A percentile compares a stretch with the other conserved stretches of the same genome.
phyloP scores from a whole-genome alignment of 345 rosid species.

The Eucalyptus sp. region DNA sequence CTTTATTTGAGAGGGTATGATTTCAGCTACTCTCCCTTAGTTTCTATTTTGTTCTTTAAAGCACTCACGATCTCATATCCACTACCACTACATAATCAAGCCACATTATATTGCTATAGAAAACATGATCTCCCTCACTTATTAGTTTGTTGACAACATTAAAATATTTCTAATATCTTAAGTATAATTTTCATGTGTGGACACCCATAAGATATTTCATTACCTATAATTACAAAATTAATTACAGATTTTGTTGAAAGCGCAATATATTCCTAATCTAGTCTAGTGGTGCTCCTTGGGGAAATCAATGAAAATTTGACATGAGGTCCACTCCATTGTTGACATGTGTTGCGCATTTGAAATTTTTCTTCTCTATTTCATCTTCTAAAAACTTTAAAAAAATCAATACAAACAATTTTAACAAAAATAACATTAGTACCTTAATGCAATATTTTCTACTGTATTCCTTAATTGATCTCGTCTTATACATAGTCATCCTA shows the following conservation, averaged over 20 bases:
- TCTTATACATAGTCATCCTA: no score
- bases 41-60: no score
- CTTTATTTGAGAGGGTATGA: no score
- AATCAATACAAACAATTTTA: no score
- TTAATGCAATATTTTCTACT: no score
- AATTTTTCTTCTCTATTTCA: no score
- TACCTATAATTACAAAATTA: background rate
- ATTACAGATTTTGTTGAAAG: background rate
- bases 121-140: accelerated
- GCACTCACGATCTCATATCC: no score
- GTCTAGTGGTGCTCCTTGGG: background rate
- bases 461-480: background rate
- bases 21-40: no score
- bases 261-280: background rate
- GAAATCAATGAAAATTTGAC: background rate
- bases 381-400: no score
- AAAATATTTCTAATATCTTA: background rate
- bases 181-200: background rate
- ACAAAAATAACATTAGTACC: no score
- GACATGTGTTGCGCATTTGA: background rate
- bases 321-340: background rate
- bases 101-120: background rate
- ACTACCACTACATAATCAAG: no score
- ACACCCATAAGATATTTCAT: background rate
- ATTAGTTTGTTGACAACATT: background rate